A percentile compares a stretch with the other conserved stretches of the same genome.
Evolutionary conservation across 2,329 filamentous ascomycete species (phyloP).

Genomic region (Parascedosporium putredinis): DNA sequence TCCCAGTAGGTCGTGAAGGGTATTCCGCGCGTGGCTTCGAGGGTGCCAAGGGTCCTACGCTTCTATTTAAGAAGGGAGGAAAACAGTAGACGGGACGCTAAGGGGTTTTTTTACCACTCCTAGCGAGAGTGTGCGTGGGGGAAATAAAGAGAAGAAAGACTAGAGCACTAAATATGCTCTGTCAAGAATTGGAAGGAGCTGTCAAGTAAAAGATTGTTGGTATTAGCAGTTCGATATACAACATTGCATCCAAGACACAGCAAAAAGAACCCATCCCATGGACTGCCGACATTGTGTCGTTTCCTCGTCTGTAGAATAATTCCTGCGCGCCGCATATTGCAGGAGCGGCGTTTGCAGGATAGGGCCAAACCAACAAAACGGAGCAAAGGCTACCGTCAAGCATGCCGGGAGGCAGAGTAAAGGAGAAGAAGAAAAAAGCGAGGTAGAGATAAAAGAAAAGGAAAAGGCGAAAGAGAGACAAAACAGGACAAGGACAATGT

Average conservation of each 20-base stretch:
- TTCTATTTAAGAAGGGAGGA: too few species aligned
- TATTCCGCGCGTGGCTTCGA: too few species aligned
- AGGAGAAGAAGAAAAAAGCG: background rate
- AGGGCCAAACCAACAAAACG: background rate
- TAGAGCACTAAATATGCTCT: background rate
- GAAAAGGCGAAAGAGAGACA: background rate
- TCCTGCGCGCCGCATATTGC: background rate
- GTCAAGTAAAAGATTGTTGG: background rate
- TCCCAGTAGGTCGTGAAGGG: too few species aligned
- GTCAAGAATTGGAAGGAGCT: background rate
- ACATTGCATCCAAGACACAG: background rate
- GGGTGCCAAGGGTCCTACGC: too few species aligned
- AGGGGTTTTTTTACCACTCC: too few species aligned
- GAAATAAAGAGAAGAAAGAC: too few species aligned
- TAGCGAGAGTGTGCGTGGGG: too few species aligned
- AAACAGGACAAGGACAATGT: background rate
- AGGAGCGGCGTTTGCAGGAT: background rate
- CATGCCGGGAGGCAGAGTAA: background rate
- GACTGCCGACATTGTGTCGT: background rate
- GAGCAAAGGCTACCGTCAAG: background rate
- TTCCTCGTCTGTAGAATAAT: background rate
- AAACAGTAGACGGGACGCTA: too few species aligned
- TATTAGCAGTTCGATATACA: constrained; percentile 7
- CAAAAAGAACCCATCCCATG: constrained; percentile 1
- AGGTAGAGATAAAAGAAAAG: background rate